Evolutionary conservation across 257 asterid species (phyloP).

Genomic region (Vinca minor): DNA sequence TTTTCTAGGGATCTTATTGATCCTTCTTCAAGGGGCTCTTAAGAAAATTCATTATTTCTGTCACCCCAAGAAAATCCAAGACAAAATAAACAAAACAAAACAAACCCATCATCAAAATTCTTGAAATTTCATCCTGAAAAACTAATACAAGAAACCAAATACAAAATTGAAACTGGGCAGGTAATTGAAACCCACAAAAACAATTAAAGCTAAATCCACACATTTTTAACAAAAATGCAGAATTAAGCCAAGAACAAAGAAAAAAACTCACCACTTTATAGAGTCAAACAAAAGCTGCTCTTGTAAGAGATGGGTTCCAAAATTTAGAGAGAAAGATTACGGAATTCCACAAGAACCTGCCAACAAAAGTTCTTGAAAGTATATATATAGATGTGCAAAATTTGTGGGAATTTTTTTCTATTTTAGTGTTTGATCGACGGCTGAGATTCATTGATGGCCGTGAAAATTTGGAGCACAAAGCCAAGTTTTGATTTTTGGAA

Average conservation of each 20-base stretch:
- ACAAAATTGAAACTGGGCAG: conserved; percentile 3
- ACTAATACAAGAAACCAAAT: background rate
- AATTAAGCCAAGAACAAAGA: background rate
- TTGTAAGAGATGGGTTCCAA: background rate
- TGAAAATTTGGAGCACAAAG: background rate
- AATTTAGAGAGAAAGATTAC: conserved; percentile 1
- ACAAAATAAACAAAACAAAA: background rate
- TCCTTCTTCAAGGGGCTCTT: background rate
- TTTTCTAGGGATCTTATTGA: conserved; percentile 4
- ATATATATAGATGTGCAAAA: background rate
- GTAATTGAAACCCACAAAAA: background rate
- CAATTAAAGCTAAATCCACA: background rate
- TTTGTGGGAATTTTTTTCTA: background rate
- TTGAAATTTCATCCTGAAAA: conserved; percentile 1
- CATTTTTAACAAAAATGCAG: background rate
- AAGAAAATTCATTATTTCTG: background rate
- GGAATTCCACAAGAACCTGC: background rate
- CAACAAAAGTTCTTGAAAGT: background rate
- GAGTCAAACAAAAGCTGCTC: background rate
- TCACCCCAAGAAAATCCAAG: background rate
- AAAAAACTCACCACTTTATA: conserved; percentile 1
- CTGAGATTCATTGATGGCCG: background rate
- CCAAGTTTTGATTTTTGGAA: background rate
- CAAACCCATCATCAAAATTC: background rate
- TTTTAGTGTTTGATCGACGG: conserved; percentile 4